Evolutionary conservation across 495 filamentous ascomycete species (phyloP).

Genomic region (Xylaria palmicola): DNA sequence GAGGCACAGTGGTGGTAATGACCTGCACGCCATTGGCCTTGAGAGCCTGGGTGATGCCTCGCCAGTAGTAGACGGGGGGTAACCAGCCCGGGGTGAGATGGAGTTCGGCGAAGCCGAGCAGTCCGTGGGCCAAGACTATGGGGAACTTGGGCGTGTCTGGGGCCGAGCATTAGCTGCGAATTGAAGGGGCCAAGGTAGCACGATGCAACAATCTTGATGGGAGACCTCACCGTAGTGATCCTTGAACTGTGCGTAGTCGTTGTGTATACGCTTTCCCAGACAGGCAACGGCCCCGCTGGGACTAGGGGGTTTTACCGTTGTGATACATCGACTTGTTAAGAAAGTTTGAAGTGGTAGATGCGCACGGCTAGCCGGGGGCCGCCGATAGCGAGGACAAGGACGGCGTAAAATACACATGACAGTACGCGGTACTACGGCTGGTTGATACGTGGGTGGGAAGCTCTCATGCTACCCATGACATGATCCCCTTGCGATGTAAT

Average conservation of each 20-base stretch:
- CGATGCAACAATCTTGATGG: neutral
- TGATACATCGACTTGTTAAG: neutral
- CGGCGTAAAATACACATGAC: conserved; percentile 4
- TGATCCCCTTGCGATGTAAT: neutral
- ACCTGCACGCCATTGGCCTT: conserved; percentile 71
- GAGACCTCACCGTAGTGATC: conserved; percentile 62
- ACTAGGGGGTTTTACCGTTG: conserved; percentile 22
- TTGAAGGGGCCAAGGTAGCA: neutral
- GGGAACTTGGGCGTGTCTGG: conserved; percentile 58
- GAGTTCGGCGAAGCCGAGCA: conserved; percentile 88
- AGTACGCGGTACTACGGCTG: neutral
- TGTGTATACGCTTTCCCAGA: conserved; percentile 66
- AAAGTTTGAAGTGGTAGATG: conserved; percentile 4
- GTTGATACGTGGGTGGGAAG: neutral
- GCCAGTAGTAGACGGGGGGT: conserved; percentile 86
- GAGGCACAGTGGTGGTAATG: conserved; percentile 76
- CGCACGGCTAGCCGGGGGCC: neutral
- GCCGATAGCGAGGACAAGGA: neutral
- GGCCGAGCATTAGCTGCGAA: conserved; percentile 1
- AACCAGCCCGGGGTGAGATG: conserved; percentile 66
- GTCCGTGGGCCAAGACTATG: conserved; percentile 83
- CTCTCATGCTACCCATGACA: neutral
- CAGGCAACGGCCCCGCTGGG: conserved; percentile 46
- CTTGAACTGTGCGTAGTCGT: conserved; percentile 73
- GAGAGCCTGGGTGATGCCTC: conserved; percentile 80